These are phyloP conservation scores for Dipodascus geniculatus DNA, from an alignment of 805 yeast genomes.

Conservation along the genomic window DNA sequence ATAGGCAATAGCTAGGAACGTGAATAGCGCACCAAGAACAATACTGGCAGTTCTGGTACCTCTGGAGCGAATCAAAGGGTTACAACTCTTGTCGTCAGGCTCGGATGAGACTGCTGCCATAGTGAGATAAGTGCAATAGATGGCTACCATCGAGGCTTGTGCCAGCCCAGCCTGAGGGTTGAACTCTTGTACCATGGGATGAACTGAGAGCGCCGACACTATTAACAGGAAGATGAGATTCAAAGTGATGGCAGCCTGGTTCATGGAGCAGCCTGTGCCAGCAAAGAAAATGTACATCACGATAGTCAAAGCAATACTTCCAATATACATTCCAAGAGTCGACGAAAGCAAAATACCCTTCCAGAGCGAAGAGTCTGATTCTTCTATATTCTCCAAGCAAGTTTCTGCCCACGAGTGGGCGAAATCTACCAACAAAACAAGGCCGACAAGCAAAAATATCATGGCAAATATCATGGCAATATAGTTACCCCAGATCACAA, in stretches of 20 bases:
- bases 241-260: slow-evolving; percentile 72
- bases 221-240: slow-evolving; percentile 56
- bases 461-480: slow-evolving; percentile 77
- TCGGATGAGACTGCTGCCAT: slow-evolving; percentile 91
- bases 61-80: slow-evolving; percentile 78
- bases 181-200: slow-evolving; percentile 76
- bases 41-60: slow-evolving; percentile 87
- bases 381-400: slow-evolving; percentile 82
- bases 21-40: slow-evolving; percentile 82
- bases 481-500: slow-evolving; percentile 83
- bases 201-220: slow-evolving; percentile 60
- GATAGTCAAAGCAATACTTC: slow-evolving; percentile 58
- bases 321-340: slow-evolving; percentile 72
- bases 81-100: slow-evolving; percentile 88
- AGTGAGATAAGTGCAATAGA: slow-evolving; percentile 83
- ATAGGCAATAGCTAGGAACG: slow-evolving; percentile 90
- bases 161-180: slow-evolving; percentile 96
- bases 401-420: slow-evolving; percentile 99
- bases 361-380: slow-evolving; percentile 62
- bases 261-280: slow-evolving; percentile 71
- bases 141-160: slow-evolving; percentile 89
- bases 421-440: slow-evolving; percentile 83
- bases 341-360: slow-evolving; percentile 72
- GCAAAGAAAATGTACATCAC: slow-evolving; percentile 80
- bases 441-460: slow-evolving; percentile 77